These are phyloP conservation scores for Aspergillus vadensis DNA, from an alignment of 2,329 filamentous ascomycete species.

Conservation along the genomic window DNA sequence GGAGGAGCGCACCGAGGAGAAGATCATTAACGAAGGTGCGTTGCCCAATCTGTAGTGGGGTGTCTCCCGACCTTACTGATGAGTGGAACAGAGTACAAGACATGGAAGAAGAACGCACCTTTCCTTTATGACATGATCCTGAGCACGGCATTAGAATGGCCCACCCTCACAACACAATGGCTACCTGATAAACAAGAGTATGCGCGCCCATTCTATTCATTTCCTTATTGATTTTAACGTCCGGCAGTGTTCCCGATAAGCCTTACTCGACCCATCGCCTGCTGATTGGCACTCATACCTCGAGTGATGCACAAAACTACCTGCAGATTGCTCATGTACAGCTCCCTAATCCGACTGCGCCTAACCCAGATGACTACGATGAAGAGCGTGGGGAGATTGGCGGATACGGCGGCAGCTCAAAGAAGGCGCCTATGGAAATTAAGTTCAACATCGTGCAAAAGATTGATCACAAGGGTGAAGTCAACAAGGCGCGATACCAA, in stretches of 20 bases:
- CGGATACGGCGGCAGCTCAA: slow-evolving; percentile 74
- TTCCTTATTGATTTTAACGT: slow-evolving; percentile 1
- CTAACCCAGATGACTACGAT: slow-evolving; percentile 83
- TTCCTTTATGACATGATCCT: slow-evolving; percentile 98
- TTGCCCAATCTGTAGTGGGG: not conserved
- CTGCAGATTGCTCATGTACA: slow-evolving; percentile 93
- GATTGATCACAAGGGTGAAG: slow-evolving; percentile 93
- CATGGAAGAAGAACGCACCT: slow-evolving; percentile 99
- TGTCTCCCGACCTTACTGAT: slow-evolving; percentile 3
- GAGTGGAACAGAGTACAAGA: slow-evolving; percentile 80
- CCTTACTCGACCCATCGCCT: slow-evolving; percentile 85
- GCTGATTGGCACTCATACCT: slow-evolving; percentile 92
- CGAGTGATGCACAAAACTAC: slow-evolving; percentile 81
- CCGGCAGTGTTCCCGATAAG: slow-evolving; percentile 70
- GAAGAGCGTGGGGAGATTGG: slow-evolving; percentile 91
- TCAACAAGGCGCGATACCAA: slow-evolving; percentile 98
- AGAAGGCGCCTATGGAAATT: slow-evolving; percentile 69
- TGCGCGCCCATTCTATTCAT: slow-evolving; percentile 22
- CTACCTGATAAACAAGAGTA: slow-evolving; percentile 88
- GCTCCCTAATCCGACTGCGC: slow-evolving; percentile 73
- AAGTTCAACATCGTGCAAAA: slow-evolving; percentile 92
- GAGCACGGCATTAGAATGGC: slow-evolving; percentile 94
- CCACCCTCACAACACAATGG: slow-evolving; percentile 96
- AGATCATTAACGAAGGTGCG: slow-evolving; percentile 88
- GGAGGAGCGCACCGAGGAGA: slow-evolving; percentile 76